These are phyloP conservation scores for Solanum tacnaense DNA, from an alignment of 257 asterid species.

Conservation along the genomic window DNA sequence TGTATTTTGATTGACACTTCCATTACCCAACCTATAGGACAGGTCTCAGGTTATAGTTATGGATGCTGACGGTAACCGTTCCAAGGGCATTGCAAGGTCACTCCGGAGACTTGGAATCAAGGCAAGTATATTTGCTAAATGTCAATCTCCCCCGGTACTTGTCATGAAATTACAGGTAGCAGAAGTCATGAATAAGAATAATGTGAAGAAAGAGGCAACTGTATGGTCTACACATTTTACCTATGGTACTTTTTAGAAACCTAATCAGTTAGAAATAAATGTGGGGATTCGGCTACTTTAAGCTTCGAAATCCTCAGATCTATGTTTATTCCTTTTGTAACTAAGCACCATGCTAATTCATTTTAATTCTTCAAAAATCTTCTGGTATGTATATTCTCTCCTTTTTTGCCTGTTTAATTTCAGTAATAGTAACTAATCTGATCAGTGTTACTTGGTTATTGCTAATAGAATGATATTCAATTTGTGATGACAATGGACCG, in stretches of 20 bases:
- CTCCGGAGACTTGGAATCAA: constrained; percentile 68
- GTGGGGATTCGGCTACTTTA: background rate
- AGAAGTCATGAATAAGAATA: background rate
- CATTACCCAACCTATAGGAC: constrained; percentile 27
- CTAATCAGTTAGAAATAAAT: background rate
- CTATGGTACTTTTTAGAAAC: background rate
- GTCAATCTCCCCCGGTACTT: background rate
- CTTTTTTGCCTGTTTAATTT: background rate
- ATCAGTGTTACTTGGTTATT: background rate
- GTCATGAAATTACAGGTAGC: background rate
- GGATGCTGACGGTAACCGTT: constrained; percentile 85
- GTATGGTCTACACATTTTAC: background rate
- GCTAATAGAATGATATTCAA: background rate
- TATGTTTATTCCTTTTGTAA: background rate
- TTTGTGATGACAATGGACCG: background rate
- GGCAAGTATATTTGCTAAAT: constrained; percentile 36
- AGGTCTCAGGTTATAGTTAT: constrained; percentile 75
- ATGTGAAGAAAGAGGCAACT: background rate
- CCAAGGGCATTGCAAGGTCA: constrained; percentile 82
- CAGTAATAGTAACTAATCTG: background rate
- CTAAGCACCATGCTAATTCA: background rate
- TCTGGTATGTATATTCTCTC: background rate
- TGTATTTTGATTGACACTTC: background rate
- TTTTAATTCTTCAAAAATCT: background rate
- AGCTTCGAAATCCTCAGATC: background rate